Evolutionary conservation across 768 basidiomycete genomes (phyloP), one percentile per base, ranked within the genome.

Genomic region (Daedaleopsis nitida): DNA sequence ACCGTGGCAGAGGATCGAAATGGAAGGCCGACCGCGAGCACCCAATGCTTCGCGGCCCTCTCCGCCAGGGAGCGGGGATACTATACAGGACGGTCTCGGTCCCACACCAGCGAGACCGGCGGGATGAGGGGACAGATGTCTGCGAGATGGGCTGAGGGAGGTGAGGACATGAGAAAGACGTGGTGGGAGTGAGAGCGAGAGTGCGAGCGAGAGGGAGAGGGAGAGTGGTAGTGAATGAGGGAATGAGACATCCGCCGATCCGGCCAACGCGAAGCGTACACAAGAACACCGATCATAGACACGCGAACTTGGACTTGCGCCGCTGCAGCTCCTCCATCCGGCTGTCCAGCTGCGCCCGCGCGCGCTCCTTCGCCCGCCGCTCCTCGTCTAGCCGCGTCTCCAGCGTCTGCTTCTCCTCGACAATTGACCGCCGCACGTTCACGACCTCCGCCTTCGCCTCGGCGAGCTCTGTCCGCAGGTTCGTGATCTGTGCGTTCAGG

Each of bases 261-360:
- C 58, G 52, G 47, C 47, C 39, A 52, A 38, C 11, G 54, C 17
- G 55, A 54, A 56, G 43, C 37, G 52, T 32, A 48, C 42, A 53
- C 5, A 47, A 10, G 47, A 44, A 24, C 35, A 32, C 44, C 60
- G 56, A 63, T 83, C 80, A 94, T 74, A 94, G 82, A 76, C 92
- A 94, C 55, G 88, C 90, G 75, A 94, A 96, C 78, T 96, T 96
- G 64, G 92, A 94, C 79, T 94, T 95, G 62, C 91, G 88, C 77
- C 83, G 84, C 63, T 83, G 78, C 44, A 94, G 78, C 69, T 95
- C 94, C 58, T 93, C 91, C 87, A 94, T 89, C 65, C 94, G 87
- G 17, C 83, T 82, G 72, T 96, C 94, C 32, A 96, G 84, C 74
- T 94, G 93, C 63, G 88, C 87, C 53, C 92, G 86, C 53, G 86